Percentiles rank a stretch among this genome's conserved stretches.
Conservation (phyloP, 768 basidiomycete species). For the Russula dissimulans region DNA sequence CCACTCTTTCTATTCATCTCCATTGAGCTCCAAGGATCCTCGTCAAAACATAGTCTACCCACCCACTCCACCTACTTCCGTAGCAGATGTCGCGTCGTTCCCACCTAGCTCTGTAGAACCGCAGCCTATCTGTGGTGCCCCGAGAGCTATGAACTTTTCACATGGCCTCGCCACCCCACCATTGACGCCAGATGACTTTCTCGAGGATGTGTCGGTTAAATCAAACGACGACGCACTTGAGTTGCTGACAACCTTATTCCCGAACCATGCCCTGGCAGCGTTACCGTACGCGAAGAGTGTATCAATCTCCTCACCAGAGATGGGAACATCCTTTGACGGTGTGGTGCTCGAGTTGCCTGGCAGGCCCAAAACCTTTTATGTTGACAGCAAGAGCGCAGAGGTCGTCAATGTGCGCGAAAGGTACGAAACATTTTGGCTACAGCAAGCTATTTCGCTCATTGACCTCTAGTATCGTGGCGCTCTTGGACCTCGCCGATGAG, state of each 20-base stretch:
- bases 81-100: conserved; percentile 13
- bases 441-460: background rate
- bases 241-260: conserved; percentile 72
- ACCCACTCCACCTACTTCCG: conserved; percentile 23
- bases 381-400: conserved; percentile 76
- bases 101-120: conserved; percentile 16
- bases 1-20: conserved; percentile 25
- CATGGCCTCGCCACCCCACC: conserved; percentile 58
- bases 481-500: conserved; percentile 84
- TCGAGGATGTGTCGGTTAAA: conserved; percentile 33
- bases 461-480: conserved; percentile 60
- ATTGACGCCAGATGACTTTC: conserved; percentile 63
- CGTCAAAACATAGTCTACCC: conserved; percentile 29
- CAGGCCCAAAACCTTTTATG: conserved; percentile 67
- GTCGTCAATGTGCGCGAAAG: conserved; percentile 77
- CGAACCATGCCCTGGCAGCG: conserved; percentile 55
- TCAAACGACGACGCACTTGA: conserved; percentile 59
- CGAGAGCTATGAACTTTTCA: conserved; percentile 14
- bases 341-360: conserved; percentile 68
- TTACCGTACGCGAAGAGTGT: conserved; percentile 71
- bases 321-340: conserved; percentile 66
- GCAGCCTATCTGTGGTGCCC: conserved; percentile 21
- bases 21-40: conserved; percentile 31
- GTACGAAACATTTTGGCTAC: conserved; percentile 30
- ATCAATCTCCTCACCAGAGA: conserved; percentile 56